phyloP scores from a whole-genome alignment of 2,329 filamentous ascomycete species.

The Botrytis galanthina region DNA sequence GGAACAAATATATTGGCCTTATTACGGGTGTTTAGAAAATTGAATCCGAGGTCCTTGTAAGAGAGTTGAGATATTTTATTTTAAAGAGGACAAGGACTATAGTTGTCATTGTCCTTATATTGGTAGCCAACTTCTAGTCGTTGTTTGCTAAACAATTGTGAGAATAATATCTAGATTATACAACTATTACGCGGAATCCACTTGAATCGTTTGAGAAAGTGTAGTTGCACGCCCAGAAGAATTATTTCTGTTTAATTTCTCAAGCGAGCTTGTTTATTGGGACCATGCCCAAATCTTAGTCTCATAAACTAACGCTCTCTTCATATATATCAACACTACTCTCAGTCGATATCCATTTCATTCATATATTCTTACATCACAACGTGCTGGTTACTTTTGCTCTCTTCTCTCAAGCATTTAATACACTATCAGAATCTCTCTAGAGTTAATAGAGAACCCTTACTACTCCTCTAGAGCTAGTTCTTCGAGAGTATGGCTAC shows the following conservation, averaged over 20 bases:
- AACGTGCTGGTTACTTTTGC: neutral
- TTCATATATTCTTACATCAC: neutral
- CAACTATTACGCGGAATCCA: neutral
- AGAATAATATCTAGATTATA: rapidly evolving
- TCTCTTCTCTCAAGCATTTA: neutral
- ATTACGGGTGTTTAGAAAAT: neutral
- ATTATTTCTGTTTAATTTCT: neutral
- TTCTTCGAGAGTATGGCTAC: rapidly evolving
- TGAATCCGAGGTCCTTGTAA: rapidly evolving
- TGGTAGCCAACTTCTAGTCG: rapidly evolving
- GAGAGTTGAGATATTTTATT: rapidly evolving
- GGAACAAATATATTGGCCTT: rapidly evolving
- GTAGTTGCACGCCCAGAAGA: rapidly evolving
- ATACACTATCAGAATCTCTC: neutral
- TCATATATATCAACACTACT: too few species aligned
- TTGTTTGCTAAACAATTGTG: neutral
- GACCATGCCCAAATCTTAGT: rapidly evolving
- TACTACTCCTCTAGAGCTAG: too few species aligned
- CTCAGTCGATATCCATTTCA: too few species aligned
- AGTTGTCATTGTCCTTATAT: neutral
- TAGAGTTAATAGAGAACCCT: neutral
- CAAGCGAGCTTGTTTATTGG: rapidly evolving
- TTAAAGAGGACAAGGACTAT: neutral
- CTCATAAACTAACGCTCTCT: rapidly evolving
- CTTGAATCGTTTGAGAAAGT: neutral